Evolutionary conservation across 352 stramenopile genomes (phyloP).

Genomic region (Pythium monospermum): DNA sequence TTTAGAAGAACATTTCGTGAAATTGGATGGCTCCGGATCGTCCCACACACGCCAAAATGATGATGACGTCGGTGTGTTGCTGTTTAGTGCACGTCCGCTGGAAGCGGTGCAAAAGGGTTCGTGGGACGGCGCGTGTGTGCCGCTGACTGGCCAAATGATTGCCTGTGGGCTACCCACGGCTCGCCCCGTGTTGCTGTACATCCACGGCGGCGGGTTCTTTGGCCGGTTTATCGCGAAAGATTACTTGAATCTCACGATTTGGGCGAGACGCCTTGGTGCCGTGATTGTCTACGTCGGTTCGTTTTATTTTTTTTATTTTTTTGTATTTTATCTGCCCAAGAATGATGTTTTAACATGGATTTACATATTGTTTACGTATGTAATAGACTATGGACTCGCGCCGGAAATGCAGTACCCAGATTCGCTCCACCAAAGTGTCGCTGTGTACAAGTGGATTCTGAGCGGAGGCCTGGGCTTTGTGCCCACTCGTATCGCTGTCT

Average conservation of each 20-base stretch:
- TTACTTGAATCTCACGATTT: slow-evolving; percentile 68
- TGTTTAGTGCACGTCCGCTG: slow-evolving; percentile 68
- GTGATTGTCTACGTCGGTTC: slow-evolving; percentile 86
- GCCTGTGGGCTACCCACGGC: slow-evolving; percentile 59
- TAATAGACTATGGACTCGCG: slow-evolving; percentile 71
- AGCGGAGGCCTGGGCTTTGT: slow-evolving; percentile 65
- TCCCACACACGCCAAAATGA: slow-evolving; percentile 29
- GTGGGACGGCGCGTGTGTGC: slow-evolving; percentile 54
- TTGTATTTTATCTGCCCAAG: too few relatives aligned
- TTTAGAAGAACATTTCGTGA: slow-evolving; percentile 59
- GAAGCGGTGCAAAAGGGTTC: slow-evolving; percentile 54
- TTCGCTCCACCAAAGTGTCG: slow-evolving; percentile 71
- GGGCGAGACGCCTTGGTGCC: slow-evolving; percentile 59
- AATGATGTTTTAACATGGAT: slow-evolving; percentile 4
- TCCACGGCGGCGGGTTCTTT: slow-evolving; percentile 86
- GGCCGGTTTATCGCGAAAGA: slow-evolving; percentile 86
- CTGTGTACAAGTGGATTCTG: slow-evolving; percentile 85
- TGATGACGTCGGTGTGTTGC: slow-evolving; percentile 63
- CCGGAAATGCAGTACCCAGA: slow-evolving; percentile 80
- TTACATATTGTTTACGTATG: slow-evolving; percentile 1
- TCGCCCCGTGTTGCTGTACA: slow-evolving; percentile 76
- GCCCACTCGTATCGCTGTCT: slow-evolving; percentile 63
- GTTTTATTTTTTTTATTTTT: slow-evolving; percentile 10
- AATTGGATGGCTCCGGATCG: slow-evolving; percentile 32
- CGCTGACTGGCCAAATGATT: slow-evolving; percentile 61